Percentiles rank a stretch among this genome's conserved stretches.
Conservation (phyloP, 2,329 filamentous ascomycete species). For the Aspergillus arachidicola region DNA sequence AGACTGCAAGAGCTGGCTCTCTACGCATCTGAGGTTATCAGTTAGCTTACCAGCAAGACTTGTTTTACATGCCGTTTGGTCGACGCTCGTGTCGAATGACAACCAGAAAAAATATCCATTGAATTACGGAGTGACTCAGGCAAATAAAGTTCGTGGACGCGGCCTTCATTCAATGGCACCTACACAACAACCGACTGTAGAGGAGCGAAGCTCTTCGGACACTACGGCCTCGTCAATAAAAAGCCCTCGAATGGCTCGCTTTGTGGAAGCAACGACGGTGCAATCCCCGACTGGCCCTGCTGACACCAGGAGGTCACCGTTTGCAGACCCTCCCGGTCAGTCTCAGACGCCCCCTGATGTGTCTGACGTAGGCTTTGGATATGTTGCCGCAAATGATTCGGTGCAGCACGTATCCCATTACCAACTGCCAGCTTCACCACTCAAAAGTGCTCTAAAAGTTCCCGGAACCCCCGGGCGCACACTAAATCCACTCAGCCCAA, state of each 20-base stretch:
- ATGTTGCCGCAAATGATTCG: conserved; percentile 66
- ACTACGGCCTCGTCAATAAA: conserved; percentile 43
- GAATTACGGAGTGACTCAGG: conserved; percentile 40
- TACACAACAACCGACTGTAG: conserved; percentile 29
- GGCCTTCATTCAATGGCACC: conserved; percentile 34
- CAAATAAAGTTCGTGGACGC: conserved; percentile 38
- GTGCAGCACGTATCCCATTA: conserved; percentile 53
- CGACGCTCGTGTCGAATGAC: conserved; percentile 30
- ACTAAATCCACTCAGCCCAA: conserved; percentile 84
- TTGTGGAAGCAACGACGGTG: conserved; percentile 67
- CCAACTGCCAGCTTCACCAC: conserved; percentile 72
- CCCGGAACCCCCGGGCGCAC: conserved; percentile 78
- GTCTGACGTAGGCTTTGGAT: conserved; percentile 89
- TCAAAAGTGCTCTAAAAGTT: conserved; percentile 88
- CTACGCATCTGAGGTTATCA: conserved; percentile 14
- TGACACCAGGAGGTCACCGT: conserved; percentile 49
- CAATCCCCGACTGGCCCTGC: conserved; percentile 61
- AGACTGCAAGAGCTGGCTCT: conserved; percentile 39
- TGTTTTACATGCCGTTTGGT: not conserved
- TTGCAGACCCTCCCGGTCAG: conserved; percentile 54
- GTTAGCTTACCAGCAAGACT: not conserved
- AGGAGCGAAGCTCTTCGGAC: conserved; percentile 34
- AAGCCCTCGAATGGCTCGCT: conserved; percentile 62
- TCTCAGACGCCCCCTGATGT: conserved; percentile 59
- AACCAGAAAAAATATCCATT: conserved; percentile 31